Conservation (phyloP, 192 early-diverging fungal species). For the Coemansia sp. region DNA sequence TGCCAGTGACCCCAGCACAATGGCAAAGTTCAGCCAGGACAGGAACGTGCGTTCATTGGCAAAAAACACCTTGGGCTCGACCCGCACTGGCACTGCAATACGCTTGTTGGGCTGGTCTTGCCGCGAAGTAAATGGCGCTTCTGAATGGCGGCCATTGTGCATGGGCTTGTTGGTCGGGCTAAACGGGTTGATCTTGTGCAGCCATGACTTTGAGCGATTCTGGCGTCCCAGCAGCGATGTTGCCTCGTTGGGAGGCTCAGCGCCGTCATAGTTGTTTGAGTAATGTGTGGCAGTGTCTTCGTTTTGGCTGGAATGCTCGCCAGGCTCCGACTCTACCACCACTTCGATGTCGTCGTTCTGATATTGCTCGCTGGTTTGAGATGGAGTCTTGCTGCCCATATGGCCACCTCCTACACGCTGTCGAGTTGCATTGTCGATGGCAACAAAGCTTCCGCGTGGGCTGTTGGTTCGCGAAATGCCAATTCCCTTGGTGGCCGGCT, state of each 20-base stretch:
- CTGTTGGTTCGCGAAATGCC: conserved; percentile 52
- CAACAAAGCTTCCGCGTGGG: conserved; percentile 43
- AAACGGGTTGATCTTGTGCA: conserved; percentile 38
- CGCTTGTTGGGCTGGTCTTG: conserved; percentile 56
- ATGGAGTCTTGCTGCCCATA: conserved; percentile 16
- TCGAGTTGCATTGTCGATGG: conserved; percentile 16
- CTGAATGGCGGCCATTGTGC: too few species aligned
- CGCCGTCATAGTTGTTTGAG: conserved; percentile 20
- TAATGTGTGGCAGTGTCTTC: conserved; percentile 27
- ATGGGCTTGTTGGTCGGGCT: too few species aligned
- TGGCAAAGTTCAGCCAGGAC: conserved; percentile 84
- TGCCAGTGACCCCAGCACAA: conserved; percentile 72
- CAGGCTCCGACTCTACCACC: conserved; percentile 34
- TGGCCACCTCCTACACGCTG: conserved; percentile 24
- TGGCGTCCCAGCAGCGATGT: conserved; percentile 28
- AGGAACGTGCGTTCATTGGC: conserved; percentile 93
- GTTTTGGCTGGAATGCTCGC: conserved; percentile 39
- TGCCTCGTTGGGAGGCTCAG: conserved; percentile 13
- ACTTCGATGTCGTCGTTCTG: conserved; percentile 35
- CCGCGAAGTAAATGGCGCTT: conserved; percentile 18
- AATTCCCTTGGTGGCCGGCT: conserved; percentile 61
- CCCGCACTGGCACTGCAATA: conserved; percentile 70
- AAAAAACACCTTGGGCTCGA: conserved; percentile 94
- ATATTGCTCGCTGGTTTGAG: conserved; percentile 23
- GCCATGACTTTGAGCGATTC: conserved; percentile 16